Evolutionary conservation across 352 stramenopile genomes (phyloP), one percentile per base, ranked within the genome.

Genomic region (Globisporangium emineosum): DNA sequence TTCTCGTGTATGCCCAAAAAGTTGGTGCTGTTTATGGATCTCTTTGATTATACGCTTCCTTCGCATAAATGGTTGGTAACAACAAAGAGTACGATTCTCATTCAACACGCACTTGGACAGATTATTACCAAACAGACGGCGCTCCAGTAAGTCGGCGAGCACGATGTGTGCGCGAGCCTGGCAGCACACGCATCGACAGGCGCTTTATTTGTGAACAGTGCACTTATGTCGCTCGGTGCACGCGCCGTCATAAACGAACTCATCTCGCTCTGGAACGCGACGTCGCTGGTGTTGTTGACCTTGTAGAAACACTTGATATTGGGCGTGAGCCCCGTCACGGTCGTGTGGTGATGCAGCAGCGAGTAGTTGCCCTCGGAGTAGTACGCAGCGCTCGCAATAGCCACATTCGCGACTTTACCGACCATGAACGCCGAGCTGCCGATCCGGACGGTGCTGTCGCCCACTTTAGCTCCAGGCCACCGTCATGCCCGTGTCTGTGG

Each of bases 391-490:
- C 56, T 70, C 42, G 30, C 3, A 35, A 35, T 35, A 8, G 30
- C 30, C 30, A 35, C 30, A 35, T 70, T 81, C 12, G 15, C 27
- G 23, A 50, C 69, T 23, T 55, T 62, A 12, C 80, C 0, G 68
- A 87, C 56, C 6, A 30, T 69, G 30, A 35, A 35, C 15, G 74
- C 45, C 0, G 77, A 72, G 0, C 57, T 52, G n/a, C 76, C 77
- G 27, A 88, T 57, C 81, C 81, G 88, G 15, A 88, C 69, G 10
- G 67, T 58, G 45, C 64, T 79, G 62, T 86, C 74, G 0, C 35
- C 47, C 35, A 86, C 69, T 0, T 70, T 32, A 17, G 74, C 70
- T 73, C 80, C 80, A 89, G 15, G 78, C 86, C n/a, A 88, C 55
- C 0, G 73, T 76, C 80, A 89, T 89, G 10, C 54, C 75, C 4